Base-by-base conservation (phyloP, 129 eudicot species). In the Helichrysum umbraculigerum region DNA sequence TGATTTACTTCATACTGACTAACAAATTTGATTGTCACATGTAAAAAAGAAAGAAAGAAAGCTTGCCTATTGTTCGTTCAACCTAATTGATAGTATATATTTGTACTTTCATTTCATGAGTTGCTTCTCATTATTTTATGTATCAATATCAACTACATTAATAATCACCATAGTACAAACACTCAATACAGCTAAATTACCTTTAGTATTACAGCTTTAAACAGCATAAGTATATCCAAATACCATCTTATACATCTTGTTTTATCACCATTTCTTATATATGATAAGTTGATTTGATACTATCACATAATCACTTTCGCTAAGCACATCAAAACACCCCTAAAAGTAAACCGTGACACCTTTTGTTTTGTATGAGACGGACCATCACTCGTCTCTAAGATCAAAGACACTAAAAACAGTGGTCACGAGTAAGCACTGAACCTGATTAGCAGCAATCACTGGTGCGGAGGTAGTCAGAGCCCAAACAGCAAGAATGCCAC, bases 401-500 rank as follows among this genome's bases (percentile, higher is more conserved):
- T 37, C 41, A 67, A 4, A 10, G 16, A 52, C 0, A 10, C 4
- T 32, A 12, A 72, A 54, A 28, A 20, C 3, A 42, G 8, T 5
- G 19, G 28, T 60, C 37, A 62, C n/a, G 1, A 25, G 20, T 37
- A 39, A 59, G 32, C 21, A 34, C 19, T 70, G 56, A 69, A 93
- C 98, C 93, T 87, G 97, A 78, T 66, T 78, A 69, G 97, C 98
- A 81, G 97, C 98, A 68, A 88, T 82, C 59, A 91, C 98, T 37
- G 98, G 98, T 1, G 96, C 84, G 73, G 87, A 84, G 83, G 97
- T 66, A 47, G 96, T 77, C 20, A 94, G 75, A 16, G 98, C 97
- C 93, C 81, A 94, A 42, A 83, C 93, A 75, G 92, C 97, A 52
- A 94, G 93, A 73, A 89, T n/a, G 64, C 98, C 98, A 84, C 91